phyloP scores from a whole-genome alignment of 2,329 filamentous ascomycete genomes.

The Pseudopyrenochaeta lycopersici region DNA sequence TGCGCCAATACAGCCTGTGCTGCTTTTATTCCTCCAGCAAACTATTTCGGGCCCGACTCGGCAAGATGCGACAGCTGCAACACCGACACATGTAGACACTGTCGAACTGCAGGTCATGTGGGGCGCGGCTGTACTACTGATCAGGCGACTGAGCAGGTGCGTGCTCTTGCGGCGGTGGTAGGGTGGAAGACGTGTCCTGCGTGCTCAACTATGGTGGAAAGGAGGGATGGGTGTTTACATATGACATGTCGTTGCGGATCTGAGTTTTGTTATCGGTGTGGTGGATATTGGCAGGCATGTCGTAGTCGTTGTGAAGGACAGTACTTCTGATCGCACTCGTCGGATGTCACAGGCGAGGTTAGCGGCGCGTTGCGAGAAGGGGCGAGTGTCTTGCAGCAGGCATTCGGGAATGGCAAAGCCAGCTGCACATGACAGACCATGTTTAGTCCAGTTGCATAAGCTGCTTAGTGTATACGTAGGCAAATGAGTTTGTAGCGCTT shows the following conservation, averaged over 20 bases:
- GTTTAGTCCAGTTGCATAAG: no score
- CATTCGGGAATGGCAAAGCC: no score
- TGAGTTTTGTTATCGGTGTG: conserved; percentile 8
- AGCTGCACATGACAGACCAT: no score
- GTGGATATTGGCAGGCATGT: not conserved
- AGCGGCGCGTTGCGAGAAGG: no score
- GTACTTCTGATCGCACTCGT: not conserved
- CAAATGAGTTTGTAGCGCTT: no score
- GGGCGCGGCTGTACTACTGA: conserved; percentile 4
- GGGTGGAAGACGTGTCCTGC: conserved; percentile 4
- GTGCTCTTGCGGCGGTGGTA: conserved; percentile 1
- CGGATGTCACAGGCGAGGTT: no score
- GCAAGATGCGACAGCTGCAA: not conserved
- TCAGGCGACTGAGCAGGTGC: conserved; percentile 3
- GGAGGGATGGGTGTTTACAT: conserved; percentile 4
- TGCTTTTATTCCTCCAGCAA: conserved; percentile 5
- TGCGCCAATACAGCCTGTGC: conserved; percentile 3
- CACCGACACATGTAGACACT: conserved; percentile 6
- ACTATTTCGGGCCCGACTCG: conserved; percentile 5
- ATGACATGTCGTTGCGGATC: conserved; percentile 3
- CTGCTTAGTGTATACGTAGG: no score
- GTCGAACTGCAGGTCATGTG: conserved; percentile 2
- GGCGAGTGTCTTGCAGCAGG: no score
- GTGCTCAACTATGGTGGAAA: conserved; percentile 5
- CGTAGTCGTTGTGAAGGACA: not conserved